Conservation (phyloP, 2,329 filamentous ascomycete species). For the Sarocladium strictum region DNA sequence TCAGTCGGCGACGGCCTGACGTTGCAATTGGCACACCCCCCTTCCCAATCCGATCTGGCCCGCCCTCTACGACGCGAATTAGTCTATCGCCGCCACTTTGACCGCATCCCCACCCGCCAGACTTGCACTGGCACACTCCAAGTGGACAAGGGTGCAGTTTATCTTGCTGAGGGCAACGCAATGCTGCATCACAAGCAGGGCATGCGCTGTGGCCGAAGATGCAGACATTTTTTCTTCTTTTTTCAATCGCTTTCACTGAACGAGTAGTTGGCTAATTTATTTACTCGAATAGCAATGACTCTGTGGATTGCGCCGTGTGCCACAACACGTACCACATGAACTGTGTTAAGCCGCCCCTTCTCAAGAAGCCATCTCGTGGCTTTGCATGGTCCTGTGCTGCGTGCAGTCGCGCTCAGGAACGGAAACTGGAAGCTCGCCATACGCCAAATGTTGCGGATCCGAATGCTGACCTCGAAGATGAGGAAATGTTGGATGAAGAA, state of each 20-base stretch:
- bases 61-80: slow-evolving; percentile 7
- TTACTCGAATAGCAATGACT: slow-evolving; percentile 63
- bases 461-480: slow-evolving; percentile 58
- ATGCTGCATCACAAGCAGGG: neutral
- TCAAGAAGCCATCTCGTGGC: slow-evolving; percentile 93
- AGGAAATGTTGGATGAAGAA: slow-evolving; percentile 61
- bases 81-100: slow-evolving; percentile 8
- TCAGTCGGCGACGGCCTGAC: slow-evolving; percentile 7
- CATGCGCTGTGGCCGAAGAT: neutral
- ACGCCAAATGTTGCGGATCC: slow-evolving; percentile 71
- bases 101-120: slow-evolving; percentile 7
- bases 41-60: slow-evolving; percentile 8
- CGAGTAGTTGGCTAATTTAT: neutral
- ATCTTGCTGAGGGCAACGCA: neutral
- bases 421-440: slow-evolving; percentile 82
- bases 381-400: slow-evolving; percentile 98
- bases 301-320: slow-evolving; percentile 94
- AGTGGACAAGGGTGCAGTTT: neutral
- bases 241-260: slow-evolving; percentile 3
- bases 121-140: neutral
- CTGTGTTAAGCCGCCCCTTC: slow-evolving; percentile 83
- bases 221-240: no score
- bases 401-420: slow-evolving; percentile 92
- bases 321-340: slow-evolving; percentile 97
- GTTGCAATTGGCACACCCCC: slow-evolving; percentile 9